phyloP scores from a whole-genome alignment of 179 eudicot genomes.

The Camellia oleifera region DNA sequence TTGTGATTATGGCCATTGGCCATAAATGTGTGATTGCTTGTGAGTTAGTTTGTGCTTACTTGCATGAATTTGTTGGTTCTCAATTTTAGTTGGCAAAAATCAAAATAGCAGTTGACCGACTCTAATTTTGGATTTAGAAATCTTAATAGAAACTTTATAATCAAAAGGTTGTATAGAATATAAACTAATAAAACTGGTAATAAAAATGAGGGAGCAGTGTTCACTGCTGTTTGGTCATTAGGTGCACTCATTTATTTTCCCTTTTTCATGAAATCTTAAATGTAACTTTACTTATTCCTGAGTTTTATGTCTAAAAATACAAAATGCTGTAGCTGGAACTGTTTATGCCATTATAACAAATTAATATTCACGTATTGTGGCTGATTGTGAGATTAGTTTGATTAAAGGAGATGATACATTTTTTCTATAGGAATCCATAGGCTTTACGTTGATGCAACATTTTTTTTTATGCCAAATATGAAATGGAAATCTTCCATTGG shows the following conservation, averaged over 20 bases:
- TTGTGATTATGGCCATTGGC: background rate
- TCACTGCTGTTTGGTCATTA: background rate
- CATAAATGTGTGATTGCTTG: background rate
- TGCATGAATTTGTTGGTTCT: background rate
- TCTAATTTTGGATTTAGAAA: background rate
- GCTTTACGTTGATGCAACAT: constrained; percentile 2
- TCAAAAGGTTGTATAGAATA: background rate
- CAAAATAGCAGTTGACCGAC: background rate
- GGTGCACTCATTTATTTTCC: background rate
- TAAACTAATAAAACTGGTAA: background rate
- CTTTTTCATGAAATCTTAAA: background rate
- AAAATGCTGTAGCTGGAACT: background rate
- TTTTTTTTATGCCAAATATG: background rate
- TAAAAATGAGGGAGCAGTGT: background rate
- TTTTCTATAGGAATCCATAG: background rate
- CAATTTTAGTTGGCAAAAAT: background rate
- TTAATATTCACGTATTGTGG: background rate
- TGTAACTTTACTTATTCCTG: background rate
- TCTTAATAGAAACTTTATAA: background rate
- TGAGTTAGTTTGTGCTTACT: background rate
- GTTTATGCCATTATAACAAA: background rate
- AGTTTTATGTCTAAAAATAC: background rate
- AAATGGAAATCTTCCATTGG: background rate
- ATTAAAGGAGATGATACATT: background rate
- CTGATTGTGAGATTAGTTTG: background rate